phyloP scores from a whole-genome alignment of 2,329 filamentous ascomycete species.

The Venturiaceae sp. region DNA sequence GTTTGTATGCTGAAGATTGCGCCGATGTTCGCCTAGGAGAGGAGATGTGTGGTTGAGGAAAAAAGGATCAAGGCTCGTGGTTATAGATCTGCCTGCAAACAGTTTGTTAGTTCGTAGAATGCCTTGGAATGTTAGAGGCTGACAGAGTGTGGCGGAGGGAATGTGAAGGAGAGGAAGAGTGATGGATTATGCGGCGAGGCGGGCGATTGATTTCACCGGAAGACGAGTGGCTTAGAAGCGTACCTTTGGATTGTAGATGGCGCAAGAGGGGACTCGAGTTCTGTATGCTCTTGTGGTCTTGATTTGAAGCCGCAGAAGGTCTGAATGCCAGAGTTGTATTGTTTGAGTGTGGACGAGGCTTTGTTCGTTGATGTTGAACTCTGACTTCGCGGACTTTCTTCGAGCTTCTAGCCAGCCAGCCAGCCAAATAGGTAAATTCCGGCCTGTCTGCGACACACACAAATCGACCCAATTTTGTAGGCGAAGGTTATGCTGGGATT shows the following conservation, averaged over 20 bases:
- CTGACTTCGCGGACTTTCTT: not conserved
- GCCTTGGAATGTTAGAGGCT: not conserved
- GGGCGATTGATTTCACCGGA: not conserved
- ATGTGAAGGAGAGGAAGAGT: no score
- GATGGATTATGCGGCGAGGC: not conserved
- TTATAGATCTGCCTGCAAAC: not conserved
- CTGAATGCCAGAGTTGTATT: no score
- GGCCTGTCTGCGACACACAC: no score
- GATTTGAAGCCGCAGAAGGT: not conserved
- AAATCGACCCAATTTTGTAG: no score
- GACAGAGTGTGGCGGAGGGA: not conserved
- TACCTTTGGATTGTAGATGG: not conserved
- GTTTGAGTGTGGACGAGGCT: not conserved
- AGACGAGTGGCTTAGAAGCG: not conserved
- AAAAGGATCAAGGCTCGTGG: not conserved
- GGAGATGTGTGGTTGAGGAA: not conserved
- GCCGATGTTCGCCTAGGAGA: not conserved
- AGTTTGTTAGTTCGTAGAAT: not conserved
- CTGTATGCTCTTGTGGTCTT: not conserved
- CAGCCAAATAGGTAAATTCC: no score
- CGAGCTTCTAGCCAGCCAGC: not conserved
- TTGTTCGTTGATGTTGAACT: not conserved
- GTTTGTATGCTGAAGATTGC: not conserved
- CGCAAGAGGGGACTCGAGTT: not conserved
- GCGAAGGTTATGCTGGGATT: no score